These are phyloP conservation scores for Rhodotorula taiwanensis DNA, from an alignment of 768 basidiomycete species.

Conservation along the genomic window DNA sequence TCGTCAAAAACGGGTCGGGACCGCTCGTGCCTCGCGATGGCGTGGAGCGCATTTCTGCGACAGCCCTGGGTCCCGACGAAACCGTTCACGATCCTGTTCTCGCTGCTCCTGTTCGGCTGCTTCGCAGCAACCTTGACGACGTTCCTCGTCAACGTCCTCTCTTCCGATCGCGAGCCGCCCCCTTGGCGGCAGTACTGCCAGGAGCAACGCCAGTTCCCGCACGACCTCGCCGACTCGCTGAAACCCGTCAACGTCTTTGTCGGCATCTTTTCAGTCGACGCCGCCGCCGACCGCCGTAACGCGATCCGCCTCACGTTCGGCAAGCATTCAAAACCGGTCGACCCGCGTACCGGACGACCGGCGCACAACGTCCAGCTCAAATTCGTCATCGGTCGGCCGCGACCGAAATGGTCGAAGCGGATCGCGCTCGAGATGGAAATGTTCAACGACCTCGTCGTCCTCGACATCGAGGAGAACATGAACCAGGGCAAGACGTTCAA, in stretches of 20 bases:
- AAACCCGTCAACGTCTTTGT: conserved; percentile 79
- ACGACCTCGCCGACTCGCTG: conserved; percentile 61
- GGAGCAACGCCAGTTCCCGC: conserved; percentile 59
- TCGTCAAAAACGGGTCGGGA: conserved; percentile 4
- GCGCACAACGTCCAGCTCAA: conserved; percentile 71
- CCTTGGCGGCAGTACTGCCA: conserved; percentile 91
- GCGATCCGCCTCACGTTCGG: conserved; percentile 83
- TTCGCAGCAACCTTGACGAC: conserved; percentile 79
- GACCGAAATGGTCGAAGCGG: conserved; percentile 67
- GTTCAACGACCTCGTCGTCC: conserved; percentile 69
- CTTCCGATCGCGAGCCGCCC: conserved; percentile 89
- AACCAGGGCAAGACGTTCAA: conserved; percentile 86
- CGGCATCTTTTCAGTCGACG: conserved; percentile 84
- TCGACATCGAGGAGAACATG: conserved; percentile 72
- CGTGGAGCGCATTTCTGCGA: conserved; percentile 24
- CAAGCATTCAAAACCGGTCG: conserved; percentile 65
- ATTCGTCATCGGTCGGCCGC: conserved; percentile 80
- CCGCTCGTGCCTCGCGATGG: conserved; percentile 19
- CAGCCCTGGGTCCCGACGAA: conserved; percentile 41
- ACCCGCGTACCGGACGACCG: conserved; percentile 59
- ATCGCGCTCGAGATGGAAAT: conserved; percentile 83
- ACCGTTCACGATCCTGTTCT: conserved; percentile 49
- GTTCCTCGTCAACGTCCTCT: conserved; percentile 81
- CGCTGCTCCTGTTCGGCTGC: conserved; percentile 66
- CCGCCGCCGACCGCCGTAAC: conserved; percentile 73